Percentiles rank a stretch among this genome's conserved stretches.
These are phyloP conservation scores for Lactuca saligna DNA, from an alignment of 129 eudicot genomes.

Conservation along the genomic window DNA sequence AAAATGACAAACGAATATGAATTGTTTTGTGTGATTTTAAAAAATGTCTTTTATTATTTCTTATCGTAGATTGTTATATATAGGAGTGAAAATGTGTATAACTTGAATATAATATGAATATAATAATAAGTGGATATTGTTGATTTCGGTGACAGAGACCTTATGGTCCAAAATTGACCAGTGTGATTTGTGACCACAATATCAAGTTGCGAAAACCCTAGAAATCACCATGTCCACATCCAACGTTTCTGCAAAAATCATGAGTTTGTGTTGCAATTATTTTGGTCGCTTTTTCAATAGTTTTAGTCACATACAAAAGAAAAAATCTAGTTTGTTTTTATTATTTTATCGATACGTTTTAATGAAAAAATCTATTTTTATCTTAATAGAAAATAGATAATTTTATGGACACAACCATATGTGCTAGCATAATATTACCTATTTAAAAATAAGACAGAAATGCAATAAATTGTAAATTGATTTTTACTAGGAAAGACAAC, in stretches of 20 bases:
- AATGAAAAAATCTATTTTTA: too few species aligned
- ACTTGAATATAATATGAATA: background rate
- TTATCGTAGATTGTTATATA: background rate
- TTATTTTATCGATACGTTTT: too few species aligned
- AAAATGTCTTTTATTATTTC: background rate
- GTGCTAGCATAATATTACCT: too few species aligned
- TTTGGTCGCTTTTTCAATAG: background rate
- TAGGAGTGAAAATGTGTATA: background rate
- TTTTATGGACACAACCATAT: too few species aligned
- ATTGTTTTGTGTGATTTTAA: too few species aligned
- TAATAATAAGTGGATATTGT: background rate
- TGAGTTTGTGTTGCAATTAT: background rate
- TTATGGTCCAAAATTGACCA: slow-evolving; percentile 23
- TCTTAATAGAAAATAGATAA: too few species aligned
- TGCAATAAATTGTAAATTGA: too few species aligned
- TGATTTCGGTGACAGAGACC: slow-evolving; percentile 2
- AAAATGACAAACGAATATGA: too few species aligned
- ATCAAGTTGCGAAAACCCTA: background rate
- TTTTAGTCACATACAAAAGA: too few species aligned
- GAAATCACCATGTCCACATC: slow-evolving; percentile 24
- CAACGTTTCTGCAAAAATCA: slow-evolving; percentile 12
- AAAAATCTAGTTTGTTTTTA: too few species aligned
- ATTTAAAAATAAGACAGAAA: too few species aligned
- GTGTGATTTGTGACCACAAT: background rate
- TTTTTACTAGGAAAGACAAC: too few species aligned